phyloP scores from a whole-genome alignment of 352 stramenopile genomes.

The Pythium grandisporangium region DNA sequence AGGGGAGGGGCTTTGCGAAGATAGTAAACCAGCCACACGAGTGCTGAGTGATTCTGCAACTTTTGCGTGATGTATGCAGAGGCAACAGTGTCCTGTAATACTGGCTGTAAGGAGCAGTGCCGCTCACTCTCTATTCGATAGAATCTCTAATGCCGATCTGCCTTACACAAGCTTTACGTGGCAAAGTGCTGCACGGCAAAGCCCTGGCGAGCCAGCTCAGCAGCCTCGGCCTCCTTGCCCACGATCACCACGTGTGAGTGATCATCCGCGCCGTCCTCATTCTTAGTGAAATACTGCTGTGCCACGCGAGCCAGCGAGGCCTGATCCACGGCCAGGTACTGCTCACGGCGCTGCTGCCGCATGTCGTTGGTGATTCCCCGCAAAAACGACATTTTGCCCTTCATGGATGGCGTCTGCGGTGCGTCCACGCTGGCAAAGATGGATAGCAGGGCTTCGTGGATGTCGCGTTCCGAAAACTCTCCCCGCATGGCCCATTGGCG shows the following conservation, averaged over 20 bases:
- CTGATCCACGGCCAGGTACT: conserved; percentile 46
- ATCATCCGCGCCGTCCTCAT: conserved; percentile 13
- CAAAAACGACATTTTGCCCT: conserved; percentile 68
- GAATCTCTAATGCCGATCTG: too few relatives aligned
- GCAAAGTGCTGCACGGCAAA: conserved; percentile 9
- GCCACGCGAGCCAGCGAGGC: conserved; percentile 40
- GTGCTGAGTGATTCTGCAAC: too few relatives aligned
- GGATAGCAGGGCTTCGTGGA: conserved; percentile 72
- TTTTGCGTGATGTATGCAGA: too few relatives aligned
- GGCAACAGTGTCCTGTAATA: too few relatives aligned
- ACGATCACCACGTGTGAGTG: conserved; percentile 42
- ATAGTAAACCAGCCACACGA: too few relatives aligned
- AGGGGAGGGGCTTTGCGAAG: too few relatives aligned
- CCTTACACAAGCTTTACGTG: too few relatives aligned
- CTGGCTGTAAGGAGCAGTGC: too few relatives aligned
- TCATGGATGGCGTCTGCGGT: conserved; percentile 66
- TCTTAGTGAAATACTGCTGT: conserved; percentile 50
- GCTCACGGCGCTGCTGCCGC: conserved; percentile 54
- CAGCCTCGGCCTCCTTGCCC: conserved; percentile 33
- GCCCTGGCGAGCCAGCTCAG: conserved; percentile 9
- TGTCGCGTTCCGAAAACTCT: conserved; percentile 56
- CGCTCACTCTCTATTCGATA: too few relatives aligned
- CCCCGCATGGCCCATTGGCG: conserved; percentile 37
- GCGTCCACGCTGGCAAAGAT: conserved; percentile 71
- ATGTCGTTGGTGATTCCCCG: conserved; percentile 81